Conservation (phyloP, 2,329 filamentous ascomycete genomes). For the Xylaria sp. region DNA sequence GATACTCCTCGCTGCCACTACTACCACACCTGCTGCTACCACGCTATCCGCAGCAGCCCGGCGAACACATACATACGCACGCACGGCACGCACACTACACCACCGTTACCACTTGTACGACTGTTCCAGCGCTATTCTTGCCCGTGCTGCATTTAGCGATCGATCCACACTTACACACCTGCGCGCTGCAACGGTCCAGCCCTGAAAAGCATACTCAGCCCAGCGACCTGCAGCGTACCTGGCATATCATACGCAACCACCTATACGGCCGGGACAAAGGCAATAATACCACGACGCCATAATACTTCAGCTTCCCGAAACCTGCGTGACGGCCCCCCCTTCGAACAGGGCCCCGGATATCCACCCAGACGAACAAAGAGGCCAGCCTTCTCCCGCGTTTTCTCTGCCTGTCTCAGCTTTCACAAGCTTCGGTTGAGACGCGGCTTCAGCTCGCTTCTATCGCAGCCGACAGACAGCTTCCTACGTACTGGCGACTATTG, state of each 20-base stretch:
- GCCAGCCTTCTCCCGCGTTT: constrained; percentile 26
- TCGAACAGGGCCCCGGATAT: constrained; percentile 21
- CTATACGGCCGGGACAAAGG: constrained; percentile 23
- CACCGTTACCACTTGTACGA: constrained; percentile 32
- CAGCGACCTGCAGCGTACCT: constrained; percentile 33
- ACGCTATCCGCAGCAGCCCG: constrained; percentile 24
- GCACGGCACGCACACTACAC: no score
- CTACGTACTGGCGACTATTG: constrained; percentile 17
- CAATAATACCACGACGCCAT: constrained; percentile 35
- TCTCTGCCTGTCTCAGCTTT: constrained; percentile 36
- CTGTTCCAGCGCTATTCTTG: constrained; percentile 33
- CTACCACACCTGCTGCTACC: constrained; percentile 22
- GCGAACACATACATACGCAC: no score
- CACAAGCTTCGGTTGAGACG: no score
- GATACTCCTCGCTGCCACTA: constrained; percentile 9
- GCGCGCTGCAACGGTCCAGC: constrained; percentile 29
- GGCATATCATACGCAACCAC: constrained; percentile 33
- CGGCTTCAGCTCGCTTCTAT: constrained; percentile 20
- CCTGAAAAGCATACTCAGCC: constrained; percentile 28
- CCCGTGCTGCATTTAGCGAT: constrained; percentile 35
- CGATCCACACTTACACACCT: constrained; percentile 25
- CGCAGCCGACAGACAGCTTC: constrained; percentile 18
- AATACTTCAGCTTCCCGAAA: constrained; percentile 36
- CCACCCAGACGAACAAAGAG: constrained; percentile 20
- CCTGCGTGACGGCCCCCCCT: constrained; percentile 32